phyloP scores from a whole-genome alignment of 441 rosid genomes.

The Manihot esculenta region DNA sequence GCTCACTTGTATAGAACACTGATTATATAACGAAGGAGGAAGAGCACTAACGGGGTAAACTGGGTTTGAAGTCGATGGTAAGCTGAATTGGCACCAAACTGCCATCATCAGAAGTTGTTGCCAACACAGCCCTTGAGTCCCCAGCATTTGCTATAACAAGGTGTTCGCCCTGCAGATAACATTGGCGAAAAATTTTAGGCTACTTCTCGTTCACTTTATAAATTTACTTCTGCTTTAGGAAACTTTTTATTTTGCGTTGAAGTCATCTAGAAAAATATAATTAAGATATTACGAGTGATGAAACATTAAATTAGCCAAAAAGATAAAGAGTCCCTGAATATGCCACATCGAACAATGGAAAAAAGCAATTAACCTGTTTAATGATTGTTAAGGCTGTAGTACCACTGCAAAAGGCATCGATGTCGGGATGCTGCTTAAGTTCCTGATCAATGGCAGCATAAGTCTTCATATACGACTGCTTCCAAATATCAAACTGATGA shows the following conservation, averaged over 20 bases:
- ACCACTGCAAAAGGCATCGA: conserved; percentile 73
- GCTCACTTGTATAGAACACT: not conserved
- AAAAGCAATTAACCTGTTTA: conserved; percentile 50
- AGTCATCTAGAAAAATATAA: no score
- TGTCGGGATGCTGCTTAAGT: conserved; percentile 56
- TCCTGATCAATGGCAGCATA: conserved; percentile 65
- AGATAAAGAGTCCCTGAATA: not conserved
- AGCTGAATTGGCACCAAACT: conserved; percentile 69
- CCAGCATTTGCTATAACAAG: conserved; percentile 79
- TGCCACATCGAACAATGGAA: not conserved
- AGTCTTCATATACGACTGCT: conserved; percentile 64
- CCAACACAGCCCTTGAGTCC: conserved; percentile 85
- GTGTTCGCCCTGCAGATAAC: conserved; percentile 45
- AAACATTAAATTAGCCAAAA: not conserved
- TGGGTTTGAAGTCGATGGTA: conserved; percentile 79
- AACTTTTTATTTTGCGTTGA: no score
- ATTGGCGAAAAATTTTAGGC: not conserved
- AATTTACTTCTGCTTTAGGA: no score
- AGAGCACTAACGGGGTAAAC: conserved; percentile 55
- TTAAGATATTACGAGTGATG: no score
- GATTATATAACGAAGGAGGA: not conserved
- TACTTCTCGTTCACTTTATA: not conserved
- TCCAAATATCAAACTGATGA: conserved; percentile 65
- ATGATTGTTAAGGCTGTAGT: conserved; percentile 71
- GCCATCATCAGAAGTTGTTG: conserved; percentile 58